Conservation (phyloP, 2,329 filamentous ascomycete genomes). For the Cercospora zeae-maydis region DNA sequence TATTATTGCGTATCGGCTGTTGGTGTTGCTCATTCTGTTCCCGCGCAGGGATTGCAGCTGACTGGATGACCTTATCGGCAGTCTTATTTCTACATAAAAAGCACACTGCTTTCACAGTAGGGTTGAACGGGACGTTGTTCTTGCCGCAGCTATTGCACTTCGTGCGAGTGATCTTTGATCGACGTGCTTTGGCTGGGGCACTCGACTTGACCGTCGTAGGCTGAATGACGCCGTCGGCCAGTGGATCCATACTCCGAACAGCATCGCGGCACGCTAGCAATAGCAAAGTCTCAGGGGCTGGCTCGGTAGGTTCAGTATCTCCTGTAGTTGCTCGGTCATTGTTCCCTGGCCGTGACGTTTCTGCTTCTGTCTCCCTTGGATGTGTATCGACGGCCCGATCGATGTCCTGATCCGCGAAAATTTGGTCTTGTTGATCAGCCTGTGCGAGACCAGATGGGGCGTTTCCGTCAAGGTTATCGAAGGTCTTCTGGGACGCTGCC, state of each 20-base stretch:
- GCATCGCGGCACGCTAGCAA: neutral
- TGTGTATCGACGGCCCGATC: neutral
- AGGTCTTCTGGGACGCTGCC: neutral
- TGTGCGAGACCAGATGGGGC: neutral
- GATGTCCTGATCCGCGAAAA: neutral
- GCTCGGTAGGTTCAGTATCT: neutral
- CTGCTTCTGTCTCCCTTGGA: neutral
- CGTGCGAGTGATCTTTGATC: neutral
- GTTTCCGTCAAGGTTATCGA: neutral
- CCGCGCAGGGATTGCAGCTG: neutral
- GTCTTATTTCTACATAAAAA: slow-evolving; percentile 6
- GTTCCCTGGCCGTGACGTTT: neutral
- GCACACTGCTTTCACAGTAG: slow-evolving; percentile 7
- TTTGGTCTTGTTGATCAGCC: neutral
- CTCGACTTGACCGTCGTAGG: neutral
- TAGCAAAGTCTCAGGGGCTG: neutral
- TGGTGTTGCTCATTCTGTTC: neutral
- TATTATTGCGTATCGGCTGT: neutral
- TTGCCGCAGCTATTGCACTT: slow-evolving; percentile 7
- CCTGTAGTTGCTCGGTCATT: neutral
- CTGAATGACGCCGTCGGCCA: slow-evolving; percentile 16
- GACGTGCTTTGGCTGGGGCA: neutral
- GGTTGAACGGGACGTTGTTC: slow-evolving; percentile 9
- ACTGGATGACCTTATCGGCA: neutral
- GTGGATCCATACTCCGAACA: neutral